phyloP scores from a whole-genome alignment of 2,329 filamentous ascomycete genomes.

The Aureobasidium leucospermi region DNA sequence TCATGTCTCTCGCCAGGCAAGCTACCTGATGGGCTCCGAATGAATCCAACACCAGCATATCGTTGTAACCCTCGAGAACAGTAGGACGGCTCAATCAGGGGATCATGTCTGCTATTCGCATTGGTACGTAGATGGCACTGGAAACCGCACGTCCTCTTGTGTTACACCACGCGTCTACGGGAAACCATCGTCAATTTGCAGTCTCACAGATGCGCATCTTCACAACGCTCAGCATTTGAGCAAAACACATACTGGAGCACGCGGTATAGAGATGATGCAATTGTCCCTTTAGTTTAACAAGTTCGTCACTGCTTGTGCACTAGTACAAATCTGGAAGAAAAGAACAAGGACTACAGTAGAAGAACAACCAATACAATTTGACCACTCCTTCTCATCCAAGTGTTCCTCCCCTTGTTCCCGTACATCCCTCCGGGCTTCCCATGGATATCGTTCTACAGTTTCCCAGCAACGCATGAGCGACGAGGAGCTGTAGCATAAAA shows the following conservation, averaged over 20 bases:
- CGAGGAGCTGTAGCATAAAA: conserved; percentile 7
- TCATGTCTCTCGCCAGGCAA: no score
- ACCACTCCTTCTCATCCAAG: conserved; percentile 2
- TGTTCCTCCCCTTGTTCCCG: neutral
- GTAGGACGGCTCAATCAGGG: no score
- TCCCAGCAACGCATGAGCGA: neutral
- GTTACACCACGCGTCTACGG: no score
- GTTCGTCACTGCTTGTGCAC: neutral
- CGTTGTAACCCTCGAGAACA: no score
- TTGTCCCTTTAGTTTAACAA: neutral
- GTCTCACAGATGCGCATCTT: no score
- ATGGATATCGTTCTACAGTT: conserved; percentile 3
- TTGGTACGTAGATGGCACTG: no score
- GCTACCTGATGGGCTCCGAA: no score
- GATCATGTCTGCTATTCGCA: no score
- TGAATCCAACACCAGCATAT: no score
- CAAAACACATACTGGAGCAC: neutral
- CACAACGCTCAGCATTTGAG: no score
- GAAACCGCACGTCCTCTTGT: no score
- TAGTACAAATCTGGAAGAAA: neutral
- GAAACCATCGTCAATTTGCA: neutral
- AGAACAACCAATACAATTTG: conserved; percentile 11
- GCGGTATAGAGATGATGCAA: neutral
- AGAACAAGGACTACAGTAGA: neutral
- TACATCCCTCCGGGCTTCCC: neutral